Conservation (phyloP, 192 early-diverging fungal genomes). For the Oehlia diaphana region DNA sequence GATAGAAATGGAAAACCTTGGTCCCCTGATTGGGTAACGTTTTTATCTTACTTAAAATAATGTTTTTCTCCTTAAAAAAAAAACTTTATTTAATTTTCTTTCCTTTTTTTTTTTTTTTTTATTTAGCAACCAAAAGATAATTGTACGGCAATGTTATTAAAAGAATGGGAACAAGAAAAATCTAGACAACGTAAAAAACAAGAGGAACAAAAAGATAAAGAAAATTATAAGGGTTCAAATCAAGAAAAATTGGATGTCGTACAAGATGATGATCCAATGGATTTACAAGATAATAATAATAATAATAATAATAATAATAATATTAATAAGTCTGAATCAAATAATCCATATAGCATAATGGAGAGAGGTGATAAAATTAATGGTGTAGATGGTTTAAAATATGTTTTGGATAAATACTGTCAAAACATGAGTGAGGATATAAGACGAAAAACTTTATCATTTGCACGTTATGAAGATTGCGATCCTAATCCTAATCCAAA, state of each 20-base stretch:
- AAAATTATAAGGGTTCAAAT: not conserved
- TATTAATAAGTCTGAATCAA: too few relatives aligned
- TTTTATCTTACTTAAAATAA: not conserved
- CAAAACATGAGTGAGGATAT: not conserved
- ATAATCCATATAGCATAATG: too few relatives aligned
- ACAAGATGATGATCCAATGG: not conserved
- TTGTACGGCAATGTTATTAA: not conserved
- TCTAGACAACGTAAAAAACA: not conserved
- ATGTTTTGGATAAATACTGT: not conserved
- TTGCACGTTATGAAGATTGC: too few relatives aligned
- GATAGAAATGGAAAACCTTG: not conserved
- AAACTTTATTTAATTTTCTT: too few relatives aligned
- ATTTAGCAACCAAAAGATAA: not conserved
- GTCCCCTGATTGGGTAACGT: not conserved
- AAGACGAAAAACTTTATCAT: too few relatives aligned
- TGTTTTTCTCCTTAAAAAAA: not conserved
- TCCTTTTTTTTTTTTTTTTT: not conserved
- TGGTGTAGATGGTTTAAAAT: not conserved
- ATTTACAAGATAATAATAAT: not conserved
- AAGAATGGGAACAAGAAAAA: not conserved
- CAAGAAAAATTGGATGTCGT: not conserved
- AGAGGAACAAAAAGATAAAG: not conserved
- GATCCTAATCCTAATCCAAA: too few relatives aligned
- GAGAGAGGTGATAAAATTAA: not conserved
- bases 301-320: too few relatives aligned